Evolutionary conservation across 1,139 yeast genomes (phyloP), one percentile per base, ranked within the genome.

Genomic region (Kluyveromyces sp.): DNA sequence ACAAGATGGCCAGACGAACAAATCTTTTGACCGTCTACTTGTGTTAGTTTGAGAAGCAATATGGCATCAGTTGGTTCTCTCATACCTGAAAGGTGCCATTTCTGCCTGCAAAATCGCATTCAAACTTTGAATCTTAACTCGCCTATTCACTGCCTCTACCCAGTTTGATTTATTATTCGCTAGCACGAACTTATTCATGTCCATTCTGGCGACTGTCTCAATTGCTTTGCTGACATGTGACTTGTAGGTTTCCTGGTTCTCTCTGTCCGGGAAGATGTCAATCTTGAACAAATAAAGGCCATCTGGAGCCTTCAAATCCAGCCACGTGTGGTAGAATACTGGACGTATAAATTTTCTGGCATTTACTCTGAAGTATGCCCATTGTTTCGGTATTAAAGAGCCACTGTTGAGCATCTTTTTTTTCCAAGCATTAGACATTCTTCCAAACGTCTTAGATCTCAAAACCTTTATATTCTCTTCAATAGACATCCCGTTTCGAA

Each of bases 241-340:
- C n/a, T 62, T 51, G 16, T 75, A 61, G 19, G 54, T 51, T 1
- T 52, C 45, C 39, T 60, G 45, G 16, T 73, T 75, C 1, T 51
- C 49, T 1, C 55, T 54, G 0, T 63, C 61, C 0, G 84, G 82
- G 3, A 70, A 67, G 12, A 64, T 51, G 7, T 49, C 46, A 16
- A 71, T 56, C 9, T 60, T 53, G 45, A 74, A 68, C 33, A 67
- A 59, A 51, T 74, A 82, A 4, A 75, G 53, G 0, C 82, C 82
- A 52, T 74, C 78, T 11, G 43, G 44, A 0, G 64, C 66, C 1
- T 46, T 49, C 17, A 51, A 39, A 4, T 38, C 31, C 11, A 48
- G 48, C 57, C 67, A 67, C 11, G 58, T 51, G 17, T 58, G 47
- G 45, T 60, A 54, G 32, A 71, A 60, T 3, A 58, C 49, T 8